These are phyloP conservation scores for Solanum neorickii DNA, from an alignment of 257 asterid species.

Conservation along the genomic window DNA sequence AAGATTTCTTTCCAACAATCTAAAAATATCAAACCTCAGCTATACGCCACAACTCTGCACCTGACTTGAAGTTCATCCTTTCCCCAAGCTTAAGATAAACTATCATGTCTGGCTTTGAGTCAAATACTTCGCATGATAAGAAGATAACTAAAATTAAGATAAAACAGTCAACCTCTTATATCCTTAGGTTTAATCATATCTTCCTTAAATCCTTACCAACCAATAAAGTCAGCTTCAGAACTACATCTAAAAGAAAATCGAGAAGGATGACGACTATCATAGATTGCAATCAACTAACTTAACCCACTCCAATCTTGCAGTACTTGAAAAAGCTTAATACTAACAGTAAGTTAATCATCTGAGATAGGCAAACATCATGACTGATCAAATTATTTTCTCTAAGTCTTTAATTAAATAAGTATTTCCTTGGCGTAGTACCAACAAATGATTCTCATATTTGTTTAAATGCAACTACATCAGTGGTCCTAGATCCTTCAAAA, in stretches of 20 bases:
- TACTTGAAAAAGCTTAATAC: neutral
- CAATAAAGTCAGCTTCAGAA: neutral
- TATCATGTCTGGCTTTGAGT: neutral
- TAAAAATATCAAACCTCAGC: neutral
- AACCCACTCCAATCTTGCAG: neutral
- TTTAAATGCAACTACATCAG: neutral
- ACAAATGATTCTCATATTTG: neutral
- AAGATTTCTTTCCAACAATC: neutral
- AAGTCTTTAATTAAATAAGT: neutral
- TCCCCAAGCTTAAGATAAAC: neutral
- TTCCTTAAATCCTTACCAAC: neutral
- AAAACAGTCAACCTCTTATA: neutral
- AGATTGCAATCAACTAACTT: neutral
- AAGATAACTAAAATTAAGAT: neutral
- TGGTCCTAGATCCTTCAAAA: neutral
- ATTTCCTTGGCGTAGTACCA: neutral
- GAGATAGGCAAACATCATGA: neutral
- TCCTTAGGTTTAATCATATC: neutral
- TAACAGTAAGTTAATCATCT: neutral
- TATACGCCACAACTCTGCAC: neutral
- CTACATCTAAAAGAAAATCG: neutral
- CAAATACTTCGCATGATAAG: neutral
- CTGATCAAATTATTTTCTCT: neutral
- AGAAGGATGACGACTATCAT: neutral
- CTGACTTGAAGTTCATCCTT: neutral